Conservation (phyloP, 164 flowering plant species). For the Magnolia kwangsiensis region DNA sequence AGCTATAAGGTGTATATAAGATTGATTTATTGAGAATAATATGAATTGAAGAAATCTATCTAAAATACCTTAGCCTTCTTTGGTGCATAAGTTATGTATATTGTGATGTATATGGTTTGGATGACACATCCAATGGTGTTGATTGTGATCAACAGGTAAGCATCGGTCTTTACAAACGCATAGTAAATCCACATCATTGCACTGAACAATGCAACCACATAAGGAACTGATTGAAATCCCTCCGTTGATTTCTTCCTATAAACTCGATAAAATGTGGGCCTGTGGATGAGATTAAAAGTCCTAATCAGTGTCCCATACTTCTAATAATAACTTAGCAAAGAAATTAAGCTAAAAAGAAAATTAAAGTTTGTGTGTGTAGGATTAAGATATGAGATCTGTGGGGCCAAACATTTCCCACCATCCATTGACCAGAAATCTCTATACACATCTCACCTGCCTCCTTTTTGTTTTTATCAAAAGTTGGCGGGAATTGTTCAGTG, state of each 20-base stretch:
- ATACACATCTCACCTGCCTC: too few species aligned
- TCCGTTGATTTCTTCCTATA: constrained; percentile 53
- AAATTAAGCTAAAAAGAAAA: background rate
- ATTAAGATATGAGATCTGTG: background rate
- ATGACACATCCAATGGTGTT: constrained; percentile 43
- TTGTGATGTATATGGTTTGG: constrained; percentile 34
- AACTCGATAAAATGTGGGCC: constrained; percentile 51
- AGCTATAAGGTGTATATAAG: background rate
- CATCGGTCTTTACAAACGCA: constrained; percentile 37
- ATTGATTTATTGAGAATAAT: background rate
- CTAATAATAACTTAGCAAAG: background rate
- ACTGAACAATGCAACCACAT: constrained; percentile 50
- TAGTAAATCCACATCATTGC: constrained; percentile 63
- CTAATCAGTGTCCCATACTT: background rate
- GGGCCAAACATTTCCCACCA: background rate
- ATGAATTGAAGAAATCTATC: background rate
- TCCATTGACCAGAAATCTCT: background rate
- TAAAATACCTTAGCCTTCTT: constrained; percentile 36
- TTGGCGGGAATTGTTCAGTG: too few species aligned
- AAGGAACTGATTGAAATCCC: constrained; percentile 55
- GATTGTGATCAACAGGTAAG: constrained; percentile 46
- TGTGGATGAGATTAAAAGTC: constrained; percentile 13
- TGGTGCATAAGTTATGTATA: constrained; percentile 39
- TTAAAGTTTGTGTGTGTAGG: too few species aligned
- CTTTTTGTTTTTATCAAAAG: too few species aligned